Evolutionary conservation across 2,329 filamentous ascomycete species (phyloP).

Genomic region (Nigrospora oryzae): DNA sequence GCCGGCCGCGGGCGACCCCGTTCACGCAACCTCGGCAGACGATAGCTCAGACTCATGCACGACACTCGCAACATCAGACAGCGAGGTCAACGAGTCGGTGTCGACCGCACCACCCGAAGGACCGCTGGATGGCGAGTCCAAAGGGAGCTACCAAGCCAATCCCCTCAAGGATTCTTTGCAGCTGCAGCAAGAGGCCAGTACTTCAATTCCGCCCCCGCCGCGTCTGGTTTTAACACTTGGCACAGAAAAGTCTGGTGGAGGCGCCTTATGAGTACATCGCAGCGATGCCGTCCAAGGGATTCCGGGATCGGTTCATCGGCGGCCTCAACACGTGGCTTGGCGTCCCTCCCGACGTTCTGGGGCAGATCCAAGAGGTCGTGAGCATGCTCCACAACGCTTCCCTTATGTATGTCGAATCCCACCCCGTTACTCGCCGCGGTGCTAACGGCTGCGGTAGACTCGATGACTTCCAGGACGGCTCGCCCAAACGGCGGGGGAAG

Average conservation of each 20-base stretch:
- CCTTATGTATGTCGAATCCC: slow-evolving; percentile 11
- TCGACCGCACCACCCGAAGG: too few species aligned
- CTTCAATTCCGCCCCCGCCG: too few species aligned
- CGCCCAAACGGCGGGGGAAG: slow-evolving; percentile 21
- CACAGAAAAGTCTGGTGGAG: too few species aligned
- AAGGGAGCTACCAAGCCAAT: too few species aligned
- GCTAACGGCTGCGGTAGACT: slow-evolving; percentile 8
- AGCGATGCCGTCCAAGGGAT: slow-evolving; percentile 15
- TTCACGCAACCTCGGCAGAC: too few species aligned
- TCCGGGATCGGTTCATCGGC: slow-evolving; percentile 14
- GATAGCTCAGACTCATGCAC: too few species aligned
- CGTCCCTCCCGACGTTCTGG: slow-evolving; percentile 9
- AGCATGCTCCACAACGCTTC: slow-evolving; percentile 20
- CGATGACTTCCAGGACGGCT: slow-evolving; percentile 29
- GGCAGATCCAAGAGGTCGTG: slow-evolving; percentile 15
- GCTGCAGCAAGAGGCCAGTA: too few species aligned
- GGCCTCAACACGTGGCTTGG: slow-evolving; percentile 20
- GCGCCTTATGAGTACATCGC: slow-evolving; percentile 10
- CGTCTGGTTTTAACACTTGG: too few species aligned
- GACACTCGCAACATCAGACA: too few species aligned
- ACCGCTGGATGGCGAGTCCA: too few species aligned
- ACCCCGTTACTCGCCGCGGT: not conserved
- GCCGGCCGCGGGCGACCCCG: not conserved
- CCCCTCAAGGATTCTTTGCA: too few species aligned
- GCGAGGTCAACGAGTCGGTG: too few species aligned